Conservation (phyloP, 371 early-diverging fungal species). For the Encephalitozoon hellem region DNA sequence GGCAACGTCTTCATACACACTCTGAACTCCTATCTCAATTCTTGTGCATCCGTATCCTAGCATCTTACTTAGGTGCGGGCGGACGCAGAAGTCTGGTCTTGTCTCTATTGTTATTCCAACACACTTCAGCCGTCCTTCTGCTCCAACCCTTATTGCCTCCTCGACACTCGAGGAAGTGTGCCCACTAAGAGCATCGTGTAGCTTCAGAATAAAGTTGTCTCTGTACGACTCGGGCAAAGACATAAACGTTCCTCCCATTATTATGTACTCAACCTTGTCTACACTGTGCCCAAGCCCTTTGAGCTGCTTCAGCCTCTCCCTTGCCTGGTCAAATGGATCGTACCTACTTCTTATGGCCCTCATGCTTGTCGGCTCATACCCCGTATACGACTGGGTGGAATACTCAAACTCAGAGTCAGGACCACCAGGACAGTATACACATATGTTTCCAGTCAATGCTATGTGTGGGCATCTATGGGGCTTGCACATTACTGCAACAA, state of each 20-base stretch:
- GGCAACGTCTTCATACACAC: constrained; percentile 98
- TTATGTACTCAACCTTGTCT: constrained; percentile 95
- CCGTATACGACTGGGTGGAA: constrained; percentile 98
- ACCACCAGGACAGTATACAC: constrained; percentile 95
- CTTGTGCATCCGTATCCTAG: constrained; percentile 96
- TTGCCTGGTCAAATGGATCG: constrained; percentile 89
- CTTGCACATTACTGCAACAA: constrained; percentile 99
- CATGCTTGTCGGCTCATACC: constrained; percentile 99
- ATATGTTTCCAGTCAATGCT: constrained; percentile 98
- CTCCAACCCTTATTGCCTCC: constrained; percentile 79
- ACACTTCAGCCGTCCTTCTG: constrained; percentile 88
- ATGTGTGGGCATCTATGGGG: constrained; percentile 99
- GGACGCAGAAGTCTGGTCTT: constrained; percentile 93
- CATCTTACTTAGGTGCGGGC: constrained; percentile 93
- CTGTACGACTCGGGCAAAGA: constrained; percentile 83
- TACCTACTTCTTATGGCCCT: constrained; percentile 96
- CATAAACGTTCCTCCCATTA: constrained; percentile 99
- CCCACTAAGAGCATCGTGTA: constrained; percentile 93
- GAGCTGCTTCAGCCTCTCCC: constrained; percentile 88
- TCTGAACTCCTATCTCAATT: constrained; percentile 96
- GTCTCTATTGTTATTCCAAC: constrained; percentile 99
- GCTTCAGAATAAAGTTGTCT: constrained; percentile 85
- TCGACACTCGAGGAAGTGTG: constrained; percentile 74
- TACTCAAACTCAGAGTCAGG: constrained; percentile 99
- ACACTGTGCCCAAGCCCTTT: constrained; percentile 83